Base-by-base conservation (phyloP, 768 basidiomycete genomes). In the Coprinopsis marcescibilis region DNA sequence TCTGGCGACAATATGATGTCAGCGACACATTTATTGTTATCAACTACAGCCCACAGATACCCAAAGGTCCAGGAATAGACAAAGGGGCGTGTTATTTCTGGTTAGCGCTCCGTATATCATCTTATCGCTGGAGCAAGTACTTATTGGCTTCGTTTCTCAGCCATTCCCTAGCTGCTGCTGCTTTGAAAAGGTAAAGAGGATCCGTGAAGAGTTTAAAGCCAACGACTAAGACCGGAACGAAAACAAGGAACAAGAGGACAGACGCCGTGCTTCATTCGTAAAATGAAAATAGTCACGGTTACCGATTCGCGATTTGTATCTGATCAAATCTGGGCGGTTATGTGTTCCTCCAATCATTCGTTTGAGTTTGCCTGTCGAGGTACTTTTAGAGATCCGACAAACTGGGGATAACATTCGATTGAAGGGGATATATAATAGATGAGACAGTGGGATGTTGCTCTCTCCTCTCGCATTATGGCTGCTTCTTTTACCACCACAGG, bases 331-430 rank as follows among this genome's bases (percentile, higher is more conserved):
- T 43, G 32, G 41, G n/a, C n/a, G n/a, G n/a, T n/a, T n/a, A n/a
- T 39, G 27, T 21, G 23, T 35, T 24, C 47, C n/a, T 33, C n/a
- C 41, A 45, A 33, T 34, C 32, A 34, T 27, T 34, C n/a, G 14
- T 35, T 42, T 25, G 41, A 23, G 14, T 35, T 42, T 25, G 41
- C 23, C 23, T 48, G 50, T 43, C 46, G 46, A 50, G 46, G 40
- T 48, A 44, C 50, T 52, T 52, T 52, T 56, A 59, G 52, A 55
- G 55, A 53, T 61, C 65, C 59, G 66, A 65, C 64, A 65, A 62
- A 57, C 59, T 62, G 38, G 58, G 56, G 54, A 55, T 56, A 43
- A 49, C 46, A 48, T 37, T 53, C 48, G 43, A 48, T 48, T 39
- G 35, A 43, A 53, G 45, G 26, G 45, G 37, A 51, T 55, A 55